These are phyloP conservation scores for Fusarium sp. DNA, from an alignment of 2,329 filamentous ascomycete genomes.

Conservation along the genomic window DNA sequence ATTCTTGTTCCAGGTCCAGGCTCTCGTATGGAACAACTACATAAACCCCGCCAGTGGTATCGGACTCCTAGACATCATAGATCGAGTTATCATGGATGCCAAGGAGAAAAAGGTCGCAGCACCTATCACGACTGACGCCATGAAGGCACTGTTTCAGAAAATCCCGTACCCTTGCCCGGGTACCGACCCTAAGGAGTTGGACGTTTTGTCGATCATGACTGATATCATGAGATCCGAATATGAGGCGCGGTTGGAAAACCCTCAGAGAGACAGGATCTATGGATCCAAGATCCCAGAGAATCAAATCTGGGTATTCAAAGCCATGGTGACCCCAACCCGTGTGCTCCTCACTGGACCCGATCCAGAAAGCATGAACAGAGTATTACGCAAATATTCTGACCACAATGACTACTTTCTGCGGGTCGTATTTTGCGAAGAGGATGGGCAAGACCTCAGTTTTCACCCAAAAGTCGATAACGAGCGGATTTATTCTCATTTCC, in stretches of 20 bases:
- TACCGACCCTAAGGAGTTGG: conserved; percentile 57
- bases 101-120: conserved; percentile 43
- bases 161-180: conserved; percentile 69
- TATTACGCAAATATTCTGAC: conserved; percentile 73
- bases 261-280: conserved; percentile 44
- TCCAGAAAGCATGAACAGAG: conserved; percentile 75
- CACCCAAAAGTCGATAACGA: conserved; percentile 63
- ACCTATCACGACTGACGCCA: conserved; percentile 64
- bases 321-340: conserved; percentile 70
- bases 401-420: conserved; percentile 75
- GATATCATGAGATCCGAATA: conserved; percentile 58
- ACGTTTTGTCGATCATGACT: conserved; percentile 56
- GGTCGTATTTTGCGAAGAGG: conserved; percentile 80
- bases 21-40: conserved; percentile 72
- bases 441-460: conserved; percentile 72
- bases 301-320: conserved; percentile 66
- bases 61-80: conserved; percentile 60
- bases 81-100: conserved; percentile 46
- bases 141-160: conserved; percentile 64
- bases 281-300: conserved; percentile 52
- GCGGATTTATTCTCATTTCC: conserved; percentile 70
- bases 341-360: conserved; percentile 71
- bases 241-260: conserved; percentile 48
- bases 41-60: conserved; percentile 67
- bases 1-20: conserved; percentile 72